Evolutionary conservation across 78 protist genomes (phyloP), one percentile per base, ranked within the genome.

Genomic region (Dictyostelium citrinum): DNA sequence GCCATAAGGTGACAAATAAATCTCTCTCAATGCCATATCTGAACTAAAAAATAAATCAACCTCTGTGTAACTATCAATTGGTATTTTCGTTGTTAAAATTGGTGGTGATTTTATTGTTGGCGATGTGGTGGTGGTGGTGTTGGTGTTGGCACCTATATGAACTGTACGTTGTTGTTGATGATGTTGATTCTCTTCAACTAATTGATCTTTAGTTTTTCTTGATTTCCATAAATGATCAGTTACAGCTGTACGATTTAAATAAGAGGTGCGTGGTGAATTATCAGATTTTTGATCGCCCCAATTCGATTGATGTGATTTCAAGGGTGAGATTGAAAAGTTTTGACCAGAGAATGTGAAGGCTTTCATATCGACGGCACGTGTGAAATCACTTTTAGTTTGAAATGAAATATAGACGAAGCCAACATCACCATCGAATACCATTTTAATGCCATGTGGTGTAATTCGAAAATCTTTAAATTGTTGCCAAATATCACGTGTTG

Each of bases 1-100:
- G 3, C 93, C 93, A 78, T 78, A 88, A 39, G 93, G 93, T 58
- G 67, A 39, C 20, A 88, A 83, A 78, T 88, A 88, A 83, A 88
- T 88, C 39, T 88, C 93, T 24, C 93, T 70, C 2, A 88, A 35
- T 33, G 58, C 51, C 31, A 67, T 10, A 31, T 88, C 93, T 8
- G 93, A 79, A 35, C 85, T 88, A 24, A 88, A 88, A 68, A 77
- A 82, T 27, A 88, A 55, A n/a, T 78, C 82, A 72, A 88, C 81
- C 8, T 88, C 93, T 12, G 93, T 88, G 29, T 45, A 67, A 39
- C 83, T 72, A 24, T 88, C 85, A 9, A 20, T 6, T 68, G 93
- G 93, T 46, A 55, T 17, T 27, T 88, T 88, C 2, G 60, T 72
- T 20, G 45, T 83, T 74, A 88, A 58, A 10, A 71, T 39, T 37